Evolutionary conservation across 106 monocot species (phyloP), one percentile per base, ranked within the genome.

Genomic region (Dendrobium nobile): DNA sequence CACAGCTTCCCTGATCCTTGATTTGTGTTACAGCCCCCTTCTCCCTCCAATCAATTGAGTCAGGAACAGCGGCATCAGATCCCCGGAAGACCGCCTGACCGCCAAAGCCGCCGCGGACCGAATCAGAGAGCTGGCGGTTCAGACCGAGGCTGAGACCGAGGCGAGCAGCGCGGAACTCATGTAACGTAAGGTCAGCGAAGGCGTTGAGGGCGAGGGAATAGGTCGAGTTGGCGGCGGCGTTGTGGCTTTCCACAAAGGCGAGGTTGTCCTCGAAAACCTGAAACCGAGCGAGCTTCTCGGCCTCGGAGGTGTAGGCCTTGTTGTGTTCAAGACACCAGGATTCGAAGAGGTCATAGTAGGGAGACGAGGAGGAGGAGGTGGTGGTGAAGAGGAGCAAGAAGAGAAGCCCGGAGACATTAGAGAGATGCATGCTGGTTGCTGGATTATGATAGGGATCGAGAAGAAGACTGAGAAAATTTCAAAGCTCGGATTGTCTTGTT

Each of bases 1-100:
- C 98, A 42, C 98, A 99, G 84, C 89, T 90, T 1, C 89, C 88
- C 85, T 99, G 98, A 86, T 99, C 92, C 72, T 99, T 99, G 72
- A 99, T 89, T 0, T 76, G 28, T 24, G 98, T 99, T 18, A 99
- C 98, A 13, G 88, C 95, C 22, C 98, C 98, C 26, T 84, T 89
- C 65, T 91, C 33, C 86, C 98, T 91, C 98, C 98, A 99, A 86
- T 99, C 92, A 7, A 98, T 20, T 74, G 88, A 84, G 26, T 85
- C 91, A 2, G 92, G 98, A 5, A 91, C 81, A 11, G 72, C 75
- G 13, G 77, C 81, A 73, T 22, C 77, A 3, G 41, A 75, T 20
- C 79, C 87, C 45, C 0, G 13, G 41, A 85, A 84, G 56, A 82
- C 77, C 54, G 73, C 79, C 74, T 74, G 80, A 75, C 84, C 81